Percentiles rank a stretch among this genome's conserved stretches.
Conservation (phyloP, 2,329 filamentous ascomycete species). For the Talaromyces albobiverticillius region DNA sequence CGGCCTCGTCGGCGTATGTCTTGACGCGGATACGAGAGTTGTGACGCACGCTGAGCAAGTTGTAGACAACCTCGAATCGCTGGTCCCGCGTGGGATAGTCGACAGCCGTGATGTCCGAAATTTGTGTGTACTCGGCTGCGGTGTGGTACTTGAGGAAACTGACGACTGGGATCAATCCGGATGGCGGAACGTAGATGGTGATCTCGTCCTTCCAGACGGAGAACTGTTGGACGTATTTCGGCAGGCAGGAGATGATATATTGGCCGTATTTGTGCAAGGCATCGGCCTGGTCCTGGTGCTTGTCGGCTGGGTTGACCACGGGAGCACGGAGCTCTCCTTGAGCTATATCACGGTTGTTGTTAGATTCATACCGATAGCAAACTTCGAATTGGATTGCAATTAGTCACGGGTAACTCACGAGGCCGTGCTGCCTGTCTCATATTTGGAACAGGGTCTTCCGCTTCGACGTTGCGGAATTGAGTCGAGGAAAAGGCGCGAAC, state of each 20-base stretch:
- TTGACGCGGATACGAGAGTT: conserved; percentile 97
- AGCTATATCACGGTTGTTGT: conserved; percentile 28
- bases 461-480: conserved; percentile 42
- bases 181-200: conserved; percentile 84
- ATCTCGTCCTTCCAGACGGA: conserved; percentile 99
- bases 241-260: conserved; percentile 93
- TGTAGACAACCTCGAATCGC: conserved; percentile 98
- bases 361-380: background rate
- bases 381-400: background rate
- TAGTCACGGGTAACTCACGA: conserved; percentile 36
- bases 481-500: conserved; percentile 39
- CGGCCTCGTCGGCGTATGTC: conserved; percentile 96
- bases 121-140: conserved; percentile 90
- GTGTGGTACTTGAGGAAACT: conserved; percentile 97
- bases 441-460: conserved; percentile 49
- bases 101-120: conserved; percentile 88
- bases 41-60: conserved; percentile 90
- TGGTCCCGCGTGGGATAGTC: conserved; percentile 95
- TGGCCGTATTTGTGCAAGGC: conserved; percentile 90
- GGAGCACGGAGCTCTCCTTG: conserved; percentile 68
- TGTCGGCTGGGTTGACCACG: conserved; percentile 88
- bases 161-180: conserved; percentile 87
- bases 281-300: conserved; percentile 82
- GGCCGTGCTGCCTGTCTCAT: conserved; percentile 60
- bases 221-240: conserved; percentile 98